Base-by-base conservation (phyloP, 2,329 filamentous ascomycete genomes). In the Aspergillus brasiliensis region DNA sequence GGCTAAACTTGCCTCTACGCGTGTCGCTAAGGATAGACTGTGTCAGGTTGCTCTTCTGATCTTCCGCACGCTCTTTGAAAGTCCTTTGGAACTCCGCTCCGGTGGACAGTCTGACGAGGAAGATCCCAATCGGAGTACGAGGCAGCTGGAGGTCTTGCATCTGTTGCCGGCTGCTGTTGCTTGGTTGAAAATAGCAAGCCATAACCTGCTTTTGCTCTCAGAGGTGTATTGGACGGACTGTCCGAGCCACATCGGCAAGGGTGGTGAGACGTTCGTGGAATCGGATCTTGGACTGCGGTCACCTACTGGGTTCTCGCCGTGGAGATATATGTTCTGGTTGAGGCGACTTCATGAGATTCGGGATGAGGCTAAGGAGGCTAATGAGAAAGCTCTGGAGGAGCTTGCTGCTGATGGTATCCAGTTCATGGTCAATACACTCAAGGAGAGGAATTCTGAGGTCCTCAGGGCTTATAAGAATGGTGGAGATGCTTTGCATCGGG, bases 261-360 rank as follows among this genome's bases (percentile, higher is more conserved):
- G 64, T 52, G 67, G 67, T 3, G 17, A 47, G 27, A n/a, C 25
- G 4, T 70, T 70, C 38, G 6, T 67, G 17, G 27, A 66, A 46
- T 71, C 68, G 0, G 67, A 67, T 34, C 60, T 70, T 3, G 69
- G 68, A 7, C 54, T 62, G 57, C 68, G 64, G 58, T 56, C 66
- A 38, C 65, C 64, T 5, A 25, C 49, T 57, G 68, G 67, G 51
- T 68, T 71, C 44, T 58, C 59, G 6, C 67, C 66, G 11, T 71
- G 65, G 68, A 67, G 69, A 64, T 70, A 56, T 7, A 59, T 71
- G 59, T 71, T 58, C 62, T 71, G 69, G 69, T 51, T 71, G 3
- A 70, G 67, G 61, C 62, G 66, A 49, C 57, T 70, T 4, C 65
- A 69, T 61, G 56, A 68, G 37, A 67, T 69, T 27, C 52, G 52